A percentile compares a stretch with the other conserved stretches of the same genome.
Conservation (phyloP, 2,329 filamentous ascomycete species). For the Aspergillus uvarum region DNA sequence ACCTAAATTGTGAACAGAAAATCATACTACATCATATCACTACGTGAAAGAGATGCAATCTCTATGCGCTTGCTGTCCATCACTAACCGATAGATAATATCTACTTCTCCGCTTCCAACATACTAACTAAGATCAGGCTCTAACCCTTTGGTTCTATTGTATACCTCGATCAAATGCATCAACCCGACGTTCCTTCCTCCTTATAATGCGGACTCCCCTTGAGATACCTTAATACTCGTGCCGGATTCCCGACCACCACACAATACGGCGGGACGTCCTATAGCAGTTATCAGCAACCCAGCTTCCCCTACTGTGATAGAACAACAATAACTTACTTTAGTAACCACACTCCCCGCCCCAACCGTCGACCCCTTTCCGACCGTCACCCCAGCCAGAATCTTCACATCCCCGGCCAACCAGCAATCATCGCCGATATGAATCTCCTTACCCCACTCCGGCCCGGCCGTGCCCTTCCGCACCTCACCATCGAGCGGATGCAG, state of each 20-base stretch:
- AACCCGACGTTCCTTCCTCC: not conserved
- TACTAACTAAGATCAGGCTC: too few relatives aligned
- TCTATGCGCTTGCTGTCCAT: too few relatives aligned
- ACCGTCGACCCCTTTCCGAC: slow-evolving; percentile 71
- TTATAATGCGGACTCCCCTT: not conserved
- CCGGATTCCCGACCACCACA: slow-evolving; percentile 38
- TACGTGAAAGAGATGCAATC: too few relatives aligned
- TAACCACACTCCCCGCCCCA: slow-evolving; percentile 78
- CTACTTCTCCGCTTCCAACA: too few relatives aligned
- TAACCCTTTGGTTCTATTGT: too few relatives aligned
- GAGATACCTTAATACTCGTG: slow-evolving; percentile 26
- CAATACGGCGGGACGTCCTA: slow-evolving; percentile 39
- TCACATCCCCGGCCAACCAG: slow-evolving; percentile 71
- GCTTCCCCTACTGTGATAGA: not conserved
- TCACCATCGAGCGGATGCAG: slow-evolving; percentile 73
- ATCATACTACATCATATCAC: too few relatives aligned
- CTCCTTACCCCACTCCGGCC: slow-evolving; percentile 70
- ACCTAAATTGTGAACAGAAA: too few relatives aligned
- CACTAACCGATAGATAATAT: too few relatives aligned
- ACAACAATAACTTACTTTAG: slow-evolving; percentile 50
- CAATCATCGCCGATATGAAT: slow-evolving; percentile 76
- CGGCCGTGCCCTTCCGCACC: slow-evolving; percentile 68
- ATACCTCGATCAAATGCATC: not conserved
- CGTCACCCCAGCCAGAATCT: slow-evolving; percentile 72
- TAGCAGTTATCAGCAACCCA: too few relatives aligned